A percentile compares a stretch with the other conserved stretches of the same genome.
phyloP scores from a whole-genome alignment of 257 asterid species.

The Solanum ahanhuiri region DNA sequence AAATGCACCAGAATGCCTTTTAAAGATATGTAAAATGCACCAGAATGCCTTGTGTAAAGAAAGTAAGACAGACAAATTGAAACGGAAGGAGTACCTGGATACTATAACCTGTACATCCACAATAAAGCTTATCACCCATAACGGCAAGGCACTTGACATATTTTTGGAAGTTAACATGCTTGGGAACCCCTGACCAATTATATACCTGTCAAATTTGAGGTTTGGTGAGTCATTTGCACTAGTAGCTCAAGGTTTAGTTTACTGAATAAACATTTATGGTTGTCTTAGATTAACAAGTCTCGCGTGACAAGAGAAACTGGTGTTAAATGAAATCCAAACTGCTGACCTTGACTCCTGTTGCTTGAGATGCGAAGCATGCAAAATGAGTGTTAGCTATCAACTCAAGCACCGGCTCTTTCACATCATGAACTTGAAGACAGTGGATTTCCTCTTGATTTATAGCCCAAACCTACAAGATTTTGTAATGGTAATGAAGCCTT shows the following conservation, averaged over 20 bases:
- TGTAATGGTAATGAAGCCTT: background rate
- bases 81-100: slow-evolving; percentile 39
- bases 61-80: background rate
- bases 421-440: slow-evolving; percentile 71
- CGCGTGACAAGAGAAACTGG: background rate
- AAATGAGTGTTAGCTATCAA: slow-evolving; percentile 43
- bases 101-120: slow-evolving; percentile 64
- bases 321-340: background rate
- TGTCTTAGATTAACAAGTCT: background rate
- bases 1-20: too few species aligned
- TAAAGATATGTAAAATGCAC: background rate
- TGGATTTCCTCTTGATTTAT: slow-evolving; percentile 68
- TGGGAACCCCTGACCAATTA: slow-evolving; percentile 62
- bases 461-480: slow-evolving; percentile 50
- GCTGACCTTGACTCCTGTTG: slow-evolving; percentile 62
- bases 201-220: slow-evolving; percentile 36
- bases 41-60: too few species aligned
- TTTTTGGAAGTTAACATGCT: slow-evolving; percentile 52
- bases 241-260: background rate
- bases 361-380: slow-evolving; percentile 62
- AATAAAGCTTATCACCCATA: slow-evolving; percentile 53
- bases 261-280: background rate
- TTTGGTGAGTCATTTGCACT: background rate
- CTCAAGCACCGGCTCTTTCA: slow-evolving; percentile 51
- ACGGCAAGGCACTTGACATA: slow-evolving; percentile 47